Conservation (phyloP, 2,329 filamentous ascomycete genomes). For the Colletotrichum abscissum region DNA sequence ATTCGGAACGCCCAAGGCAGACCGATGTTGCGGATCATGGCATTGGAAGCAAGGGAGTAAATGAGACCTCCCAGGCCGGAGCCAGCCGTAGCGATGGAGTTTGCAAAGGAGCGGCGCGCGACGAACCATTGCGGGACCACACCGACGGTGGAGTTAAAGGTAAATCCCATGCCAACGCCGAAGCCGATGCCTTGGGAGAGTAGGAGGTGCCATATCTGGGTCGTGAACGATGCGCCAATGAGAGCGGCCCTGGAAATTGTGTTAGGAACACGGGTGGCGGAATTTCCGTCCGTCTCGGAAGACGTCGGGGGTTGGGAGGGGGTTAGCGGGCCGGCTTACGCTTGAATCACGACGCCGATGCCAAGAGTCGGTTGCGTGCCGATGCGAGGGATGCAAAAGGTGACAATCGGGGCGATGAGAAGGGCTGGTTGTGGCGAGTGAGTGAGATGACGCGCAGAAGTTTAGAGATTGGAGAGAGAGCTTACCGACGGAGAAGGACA, state of each 20-base stretch:
- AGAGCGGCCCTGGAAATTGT: constrained; percentile 57
- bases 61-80: constrained; percentile 79
- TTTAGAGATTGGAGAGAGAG: not conserved
- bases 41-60: constrained; percentile 75
- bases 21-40: constrained; percentile 74
- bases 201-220: constrained; percentile 79
- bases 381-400: constrained; percentile 66
- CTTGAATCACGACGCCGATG: constrained; percentile 73
- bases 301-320: not conserved
- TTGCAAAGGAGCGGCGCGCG: constrained; percentile 75
- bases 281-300: not conserved
- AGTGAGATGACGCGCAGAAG: constrained; percentile 34
- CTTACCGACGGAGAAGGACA: constrained; percentile 69
- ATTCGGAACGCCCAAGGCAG: constrained; percentile 76
- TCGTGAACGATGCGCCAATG: constrained; percentile 77
- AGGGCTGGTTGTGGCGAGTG: constrained; percentile 60
- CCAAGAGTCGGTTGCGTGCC: constrained; percentile 75
- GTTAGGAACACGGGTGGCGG: not conserved
- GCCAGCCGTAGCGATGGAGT: constrained; percentile 75
- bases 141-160: constrained; percentile 76
- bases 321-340: constrained; percentile 40
- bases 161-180: constrained; percentile 81
- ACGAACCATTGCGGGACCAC: constrained; percentile 82
- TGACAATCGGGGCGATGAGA: constrained; percentile 75
- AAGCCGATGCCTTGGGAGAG: constrained; percentile 81